Percentiles rank a stretch among this genome's conserved stretches.
Conservation (phyloP, 2,329 filamentous ascomycete species). For the Cladophialophora immunda region DNA sequence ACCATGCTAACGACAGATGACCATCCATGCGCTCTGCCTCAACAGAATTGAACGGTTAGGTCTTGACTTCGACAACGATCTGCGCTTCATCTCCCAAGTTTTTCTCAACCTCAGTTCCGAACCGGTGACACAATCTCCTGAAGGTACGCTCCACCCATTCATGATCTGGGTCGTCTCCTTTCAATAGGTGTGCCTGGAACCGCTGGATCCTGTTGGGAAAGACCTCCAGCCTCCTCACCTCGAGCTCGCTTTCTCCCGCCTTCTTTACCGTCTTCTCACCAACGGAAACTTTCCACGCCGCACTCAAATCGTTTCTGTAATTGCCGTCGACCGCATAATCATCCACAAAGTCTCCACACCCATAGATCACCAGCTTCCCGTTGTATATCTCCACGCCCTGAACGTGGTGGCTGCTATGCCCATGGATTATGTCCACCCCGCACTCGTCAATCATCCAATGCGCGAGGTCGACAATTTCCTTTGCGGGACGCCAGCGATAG, state of each 20-base stretch:
- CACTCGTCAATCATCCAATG: constrained; percentile 54
- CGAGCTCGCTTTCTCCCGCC: constrained; percentile 28
- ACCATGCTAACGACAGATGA: background rate
- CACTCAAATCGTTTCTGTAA: constrained; percentile 52
- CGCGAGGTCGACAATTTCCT: constrained; percentile 46
- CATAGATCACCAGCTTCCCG: constrained; percentile 50
- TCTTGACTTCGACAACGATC: constrained; percentile 38
- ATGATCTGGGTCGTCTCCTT: constrained; percentile 45
- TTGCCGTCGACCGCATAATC: constrained; percentile 49
- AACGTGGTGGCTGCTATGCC: constrained; percentile 53
- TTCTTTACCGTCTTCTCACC: constrained; percentile 28
- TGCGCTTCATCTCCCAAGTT: constrained; percentile 46
- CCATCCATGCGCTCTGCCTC: background rate
- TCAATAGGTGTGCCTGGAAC: constrained; percentile 47
- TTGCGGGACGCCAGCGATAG: constrained; percentile 48
- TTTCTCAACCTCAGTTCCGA: constrained; percentile 43
- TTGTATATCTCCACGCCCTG: constrained; percentile 52
- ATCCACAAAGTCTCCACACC: constrained; percentile 55
- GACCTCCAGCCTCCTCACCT: constrained; percentile 45
- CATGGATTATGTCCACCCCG: constrained; percentile 53
- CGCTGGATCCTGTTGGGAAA: constrained; percentile 48
- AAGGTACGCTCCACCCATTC: constrained; percentile 46
- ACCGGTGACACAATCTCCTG: constrained; percentile 41
- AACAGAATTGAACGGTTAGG: background rate
- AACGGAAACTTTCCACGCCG: constrained; percentile 50